Percentiles rank a stretch among this genome's conserved stretches.
These are phyloP conservation scores for Sporothrix luriei DNA, from an alignment of 2,329 filamentous ascomycete species.

Conservation along the genomic window DNA sequence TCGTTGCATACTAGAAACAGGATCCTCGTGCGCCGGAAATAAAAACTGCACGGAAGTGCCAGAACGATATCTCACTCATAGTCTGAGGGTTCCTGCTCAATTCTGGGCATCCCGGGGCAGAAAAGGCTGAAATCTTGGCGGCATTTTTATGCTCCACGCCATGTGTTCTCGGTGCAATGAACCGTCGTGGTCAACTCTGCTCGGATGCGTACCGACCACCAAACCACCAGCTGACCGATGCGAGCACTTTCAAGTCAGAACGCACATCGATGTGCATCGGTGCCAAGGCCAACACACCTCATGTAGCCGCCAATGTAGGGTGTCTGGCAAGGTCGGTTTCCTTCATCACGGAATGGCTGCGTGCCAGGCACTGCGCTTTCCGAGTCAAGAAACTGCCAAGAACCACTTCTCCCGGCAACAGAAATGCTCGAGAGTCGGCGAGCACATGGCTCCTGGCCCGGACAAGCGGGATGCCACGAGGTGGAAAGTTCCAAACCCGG, in stretches of 20 bases:
- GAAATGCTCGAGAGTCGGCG: neutral
- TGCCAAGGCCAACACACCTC: neutral
- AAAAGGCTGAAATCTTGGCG: neutral
- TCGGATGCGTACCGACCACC: conserved; percentile 17
- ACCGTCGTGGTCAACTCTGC: neutral
- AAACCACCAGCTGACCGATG: neutral
- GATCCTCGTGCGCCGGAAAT: conserved; percentile 5
- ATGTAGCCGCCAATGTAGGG: neutral
- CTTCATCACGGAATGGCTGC: neutral
- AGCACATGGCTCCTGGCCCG: neutral
- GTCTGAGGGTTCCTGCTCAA: conserved; percentile 5
- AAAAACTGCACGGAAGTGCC: neutral
- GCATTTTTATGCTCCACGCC: neutral
- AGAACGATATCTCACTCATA: conserved; percentile 17
- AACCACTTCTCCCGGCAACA: neutral
- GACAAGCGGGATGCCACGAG: conserved; percentile 21
- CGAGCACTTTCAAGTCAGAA: neutral
- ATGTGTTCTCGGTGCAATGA: neutral
- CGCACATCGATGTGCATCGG: neutral
- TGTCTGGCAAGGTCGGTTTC: neutral
- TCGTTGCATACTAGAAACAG: neutral
- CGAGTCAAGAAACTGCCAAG: conserved; percentile 1
- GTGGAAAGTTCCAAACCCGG: neutral
- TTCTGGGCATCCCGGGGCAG: neutral
- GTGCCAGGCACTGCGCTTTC: neutral